These are phyloP conservation scores for Diplotaxis tenuifolia DNA, from an alignment of 345 rosid species.

Conservation along the genomic window DNA sequence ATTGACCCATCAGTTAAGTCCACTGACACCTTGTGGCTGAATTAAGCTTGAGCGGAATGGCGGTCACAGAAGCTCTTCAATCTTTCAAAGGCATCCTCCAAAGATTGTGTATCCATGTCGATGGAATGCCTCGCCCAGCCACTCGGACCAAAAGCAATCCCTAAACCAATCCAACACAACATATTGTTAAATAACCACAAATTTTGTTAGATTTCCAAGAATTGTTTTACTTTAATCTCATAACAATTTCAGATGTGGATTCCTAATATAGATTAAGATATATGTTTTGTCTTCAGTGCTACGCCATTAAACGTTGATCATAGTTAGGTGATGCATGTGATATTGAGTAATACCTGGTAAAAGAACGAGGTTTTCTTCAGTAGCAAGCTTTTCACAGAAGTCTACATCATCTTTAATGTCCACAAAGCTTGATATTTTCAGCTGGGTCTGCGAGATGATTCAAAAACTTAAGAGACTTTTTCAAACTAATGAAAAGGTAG, in stretches of 20 bases:
- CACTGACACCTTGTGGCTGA: conserved; percentile 9
- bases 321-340: neutral
- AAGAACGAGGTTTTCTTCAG: conserved; percentile 26
- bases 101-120: conserved; percentile 18
- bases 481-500: neutral
- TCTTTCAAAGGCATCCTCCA: conserved; percentile 27
- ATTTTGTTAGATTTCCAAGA: neutral
- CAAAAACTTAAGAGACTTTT: neutral
- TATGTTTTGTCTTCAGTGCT: neutral
- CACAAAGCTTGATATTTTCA: neutral
- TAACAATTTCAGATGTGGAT: neutral
- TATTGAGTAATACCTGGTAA: conserved; percentile 32
- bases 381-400: conserved; percentile 31
- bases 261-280: neutral
- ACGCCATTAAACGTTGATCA: neutral
- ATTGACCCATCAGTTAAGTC: conserved; percentile 6
- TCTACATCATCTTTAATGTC: conserved; percentile 29
- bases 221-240: neutral
- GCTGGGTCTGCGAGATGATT: neutral
- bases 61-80: conserved; percentile 20
- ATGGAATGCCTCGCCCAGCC: conserved; percentile 26
- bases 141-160: conserved; percentile 46
- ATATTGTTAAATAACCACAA: neutral
- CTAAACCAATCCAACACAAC: conserved; percentile 35
- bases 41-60: neutral